These are phyloP conservation scores for Pseudozyma sp. DNA, from an alignment of 1,284 basidiomycete species.

Conservation along the genomic window DNA sequence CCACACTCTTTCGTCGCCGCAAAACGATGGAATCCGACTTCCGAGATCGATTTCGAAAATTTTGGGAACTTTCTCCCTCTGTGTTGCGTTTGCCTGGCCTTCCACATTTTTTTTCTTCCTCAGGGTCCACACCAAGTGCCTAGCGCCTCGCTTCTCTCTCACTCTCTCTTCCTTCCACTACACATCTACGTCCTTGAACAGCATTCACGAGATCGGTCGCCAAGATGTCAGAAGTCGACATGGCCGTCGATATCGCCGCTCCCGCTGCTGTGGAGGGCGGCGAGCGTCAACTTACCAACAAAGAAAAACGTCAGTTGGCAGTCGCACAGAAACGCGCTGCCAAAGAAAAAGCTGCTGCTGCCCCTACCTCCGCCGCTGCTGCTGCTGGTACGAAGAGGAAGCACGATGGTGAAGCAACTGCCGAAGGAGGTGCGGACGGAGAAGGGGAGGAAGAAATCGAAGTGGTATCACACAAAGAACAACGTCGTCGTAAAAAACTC, in stretches of 20 bases:
- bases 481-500: slow-evolving; percentile 54
- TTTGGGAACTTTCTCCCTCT: slow-evolving; percentile 2
- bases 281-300: slow-evolving; percentile 54
- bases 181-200: background rate
- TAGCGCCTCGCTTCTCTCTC: background rate
- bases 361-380: background rate
- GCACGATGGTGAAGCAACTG: slow-evolving; percentile 76
- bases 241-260: background rate
- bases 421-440: slow-evolving; percentile 72
- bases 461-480: slow-evolving; percentile 64
- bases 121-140: background rate
- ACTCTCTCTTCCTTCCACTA: background rate
- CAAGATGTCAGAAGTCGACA: slow-evolving; percentile 18
- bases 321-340: slow-evolving; percentile 46
- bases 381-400: slow-evolving; percentile 68
- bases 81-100: background rate
- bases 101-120: no score
- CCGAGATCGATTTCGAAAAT: background rate
- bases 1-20: no score
- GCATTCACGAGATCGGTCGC: background rate
- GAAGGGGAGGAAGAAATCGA: slow-evolving; percentile 42
- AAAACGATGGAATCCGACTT: background rate
- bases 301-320: slow-evolving; percentile 54
- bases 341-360: slow-evolving; percentile 29
- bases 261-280: background rate